Base-by-base conservation (phyloP, 331 rosid genomes). In the Malus hybrid region DNA sequence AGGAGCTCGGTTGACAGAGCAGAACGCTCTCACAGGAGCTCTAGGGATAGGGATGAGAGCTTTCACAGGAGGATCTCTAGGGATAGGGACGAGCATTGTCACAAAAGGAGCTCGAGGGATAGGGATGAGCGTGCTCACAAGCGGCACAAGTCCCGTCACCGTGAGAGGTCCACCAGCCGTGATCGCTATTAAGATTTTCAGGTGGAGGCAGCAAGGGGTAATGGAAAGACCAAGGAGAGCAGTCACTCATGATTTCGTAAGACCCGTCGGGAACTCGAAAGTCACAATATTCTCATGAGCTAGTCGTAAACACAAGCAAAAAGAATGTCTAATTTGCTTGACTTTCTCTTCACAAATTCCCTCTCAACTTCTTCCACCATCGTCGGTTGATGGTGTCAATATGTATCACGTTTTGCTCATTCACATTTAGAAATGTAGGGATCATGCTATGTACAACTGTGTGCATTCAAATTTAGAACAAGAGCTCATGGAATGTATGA, bases 61-160 rank as follows among this genome's bases (percentile, higher is more conserved):
- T 46, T 77, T 18, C 50, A 52, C 60, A 76, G 76, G 46, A 76
- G 79, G 71, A 80, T 71, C 57, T 80, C 84, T 7, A 59, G 22
- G 78, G 76, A 67, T 52, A 65, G 77, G 31, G 85, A 78, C 11
- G 77, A 76, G 22, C 75, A 6, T 57, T 34, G 75, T 14, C 50
- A 44, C 52, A 71, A 76, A 31, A 31, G 36, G 36, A 33, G 36
- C 65, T 80, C 80, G 1, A 60, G 24, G 76, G 77, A 68, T 52
- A 65, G 72, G 42, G 85, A 81, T 28, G 78, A 76, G 14, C 75
- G 46, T 72, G 61, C 93, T 71, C 71, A 44, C 31, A 86, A 83
- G 80, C 77, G 84, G 55, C 85, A 77, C 60, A 89, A 81, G 73
- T 93, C 93, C 42, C 83, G 71, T 70, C 74, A 60, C 4, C 67